These are phyloP conservation scores for Blastobotrys robertii DNA, from an alignment of 805 yeast species.

Conservation along the genomic window DNA sequence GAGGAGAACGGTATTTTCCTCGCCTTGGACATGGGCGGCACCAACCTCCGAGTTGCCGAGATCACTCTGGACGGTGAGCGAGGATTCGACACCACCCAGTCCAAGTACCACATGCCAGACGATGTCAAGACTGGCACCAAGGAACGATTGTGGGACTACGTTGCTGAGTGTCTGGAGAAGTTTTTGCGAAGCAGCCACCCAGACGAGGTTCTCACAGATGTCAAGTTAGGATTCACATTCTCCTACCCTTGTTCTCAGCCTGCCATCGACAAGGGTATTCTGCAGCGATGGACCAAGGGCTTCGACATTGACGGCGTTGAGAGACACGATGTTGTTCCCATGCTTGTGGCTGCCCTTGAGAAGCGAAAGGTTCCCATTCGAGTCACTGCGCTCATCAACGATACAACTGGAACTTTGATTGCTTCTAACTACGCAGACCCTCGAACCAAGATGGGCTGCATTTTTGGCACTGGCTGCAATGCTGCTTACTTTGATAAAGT, in stretches of 20 bases:
- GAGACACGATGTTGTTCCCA: conserved; percentile 87
- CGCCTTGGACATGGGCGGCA: conserved; percentile 96
- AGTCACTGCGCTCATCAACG: conserved; percentile 89
- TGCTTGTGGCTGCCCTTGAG: conserved; percentile 70
- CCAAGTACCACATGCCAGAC: conserved; percentile 73
- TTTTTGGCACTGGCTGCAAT: conserved; percentile 95
- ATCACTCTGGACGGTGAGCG: conserved; percentile 77
- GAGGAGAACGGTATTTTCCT: conserved; percentile 79
- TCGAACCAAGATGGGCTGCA: conserved; percentile 84
- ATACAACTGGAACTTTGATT: conserved; percentile 93
- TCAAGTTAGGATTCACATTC: conserved; percentile 91
- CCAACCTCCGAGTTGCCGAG: conserved; percentile 86
- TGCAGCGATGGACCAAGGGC: conserved; percentile 97
- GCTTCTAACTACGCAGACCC: conserved; percentile 91
- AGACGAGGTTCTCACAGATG: conserved; percentile 33
- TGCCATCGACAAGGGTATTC: conserved; percentile 73
- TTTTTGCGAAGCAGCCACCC: conserved; percentile 60
- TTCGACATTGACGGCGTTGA: conserved; percentile 89
- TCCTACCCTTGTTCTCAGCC: conserved; percentile 71
- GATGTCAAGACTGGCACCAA: conserved; percentile 68
- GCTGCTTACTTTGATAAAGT: conserved; percentile 88
- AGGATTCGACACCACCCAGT: conserved; percentile 76
- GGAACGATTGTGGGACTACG: conserved; percentile 75
- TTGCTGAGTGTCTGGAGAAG: conserved; percentile 67
- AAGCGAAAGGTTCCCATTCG: conserved; percentile 61